Evolutionary conservation across 768 basidiomycete species (phyloP), one percentile per base, ranked within the genome.

Genomic region (Kwoniella mangroviensis): DNA sequence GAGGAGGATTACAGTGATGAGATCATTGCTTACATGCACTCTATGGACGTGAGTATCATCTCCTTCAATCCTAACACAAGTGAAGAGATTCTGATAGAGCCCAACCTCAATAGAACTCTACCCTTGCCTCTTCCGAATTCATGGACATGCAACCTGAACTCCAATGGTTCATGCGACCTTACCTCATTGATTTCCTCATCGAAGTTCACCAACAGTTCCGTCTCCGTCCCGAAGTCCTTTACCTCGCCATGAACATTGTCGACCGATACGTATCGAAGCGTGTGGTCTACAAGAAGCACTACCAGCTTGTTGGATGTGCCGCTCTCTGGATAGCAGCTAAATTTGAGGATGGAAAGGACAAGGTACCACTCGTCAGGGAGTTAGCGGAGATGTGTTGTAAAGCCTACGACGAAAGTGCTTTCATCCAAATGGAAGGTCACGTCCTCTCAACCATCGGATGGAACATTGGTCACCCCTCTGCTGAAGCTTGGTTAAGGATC

Each of bases 141-240:
- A 99, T 99, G 93, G 97, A 99, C 83, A 93, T 95, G 85, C 97
- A 99, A 82, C 96, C 97, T 42, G 97, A 99, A 84, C 94, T 99
- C 80, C 88, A 91, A 78, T 98, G 97, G 97, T 93, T 95, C 84
- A 99, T 99, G 97, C 93, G 97, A 45, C 93, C 93, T 42, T 96
- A 92, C 86, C 90, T 99, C 55, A 93, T 98, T 82, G 97, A 99
- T 84, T 99, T 99, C 84, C 89, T 99, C 81, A 92, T 99, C 81
- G 97, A 99, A 84, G 92, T 98, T 72, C 97, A 99, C 84, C 94
- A 96, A 82, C 94, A 93, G 72, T 96, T 97, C 86, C 92, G 94
- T 60, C 89, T 99, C 63, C 94, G 97, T 53, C 97, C 97, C 12
- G 97, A 99, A 86, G 98, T 97, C 6, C 89, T 99, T 73, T 98